Evolutionary conservation across 2,329 filamentous ascomycete genomes (phyloP).

Genomic region (Fusarium chuoi): DNA sequence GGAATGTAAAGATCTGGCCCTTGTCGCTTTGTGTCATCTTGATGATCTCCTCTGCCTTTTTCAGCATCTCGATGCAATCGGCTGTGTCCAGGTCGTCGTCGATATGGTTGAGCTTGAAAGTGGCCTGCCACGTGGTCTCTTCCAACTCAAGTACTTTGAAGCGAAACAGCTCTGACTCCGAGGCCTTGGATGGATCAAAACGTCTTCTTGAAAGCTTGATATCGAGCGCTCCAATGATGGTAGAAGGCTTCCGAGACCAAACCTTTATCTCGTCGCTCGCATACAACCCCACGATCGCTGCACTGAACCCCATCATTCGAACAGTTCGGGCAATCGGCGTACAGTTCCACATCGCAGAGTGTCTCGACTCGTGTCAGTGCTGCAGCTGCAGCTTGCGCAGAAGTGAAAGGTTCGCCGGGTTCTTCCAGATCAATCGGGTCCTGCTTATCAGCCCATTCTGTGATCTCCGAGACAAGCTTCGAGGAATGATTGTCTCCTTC

Average conservation of each 20-base stretch:
- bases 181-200: constrained; percentile 2
- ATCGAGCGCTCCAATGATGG: constrained; percentile 11
- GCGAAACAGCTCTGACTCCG: background rate
- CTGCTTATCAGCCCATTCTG: background rate
- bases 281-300: background rate
- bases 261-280: background rate
- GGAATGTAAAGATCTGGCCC: constrained; percentile 4
- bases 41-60: background rate
- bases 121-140: constrained; percentile 1
- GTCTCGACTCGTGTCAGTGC: background rate
- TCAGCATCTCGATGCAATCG: background rate
- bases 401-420: background rate
- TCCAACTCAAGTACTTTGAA: constrained; percentile 13
- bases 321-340: background rate
- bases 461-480: background rate
- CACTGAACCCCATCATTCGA: background rate
- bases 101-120: background rate
- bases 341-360: background rate
- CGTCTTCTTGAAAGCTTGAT: background rate
- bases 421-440: background rate
- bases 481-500: background rate
- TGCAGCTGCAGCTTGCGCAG: constrained; percentile 4
- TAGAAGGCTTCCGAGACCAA: background rate
- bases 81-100: background rate
- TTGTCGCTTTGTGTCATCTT: background rate